Percentiles rank a stretch among this genome's conserved stretches.
Evolutionary conservation across 2,329 filamentous ascomycete genomes (phyloP).

Genomic region (Nannizziopsis barbatae): DNA sequence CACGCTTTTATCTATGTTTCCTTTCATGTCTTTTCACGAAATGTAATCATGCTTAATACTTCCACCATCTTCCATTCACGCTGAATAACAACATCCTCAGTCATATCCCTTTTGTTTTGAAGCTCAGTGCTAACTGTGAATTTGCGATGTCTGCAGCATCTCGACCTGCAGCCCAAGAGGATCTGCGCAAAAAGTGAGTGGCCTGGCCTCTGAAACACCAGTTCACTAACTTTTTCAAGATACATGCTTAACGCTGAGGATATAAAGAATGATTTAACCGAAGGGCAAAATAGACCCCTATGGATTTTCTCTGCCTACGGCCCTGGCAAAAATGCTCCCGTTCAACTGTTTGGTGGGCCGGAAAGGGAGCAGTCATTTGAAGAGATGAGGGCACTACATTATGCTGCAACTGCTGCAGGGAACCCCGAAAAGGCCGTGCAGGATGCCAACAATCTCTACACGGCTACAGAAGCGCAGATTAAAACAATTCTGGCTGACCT

Average conservation of each 20-base stretch:
- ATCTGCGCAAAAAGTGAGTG: constrained; percentile 6
- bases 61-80: too few relatives aligned
- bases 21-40: too few relatives aligned
- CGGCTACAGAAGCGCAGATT: constrained; percentile 59
- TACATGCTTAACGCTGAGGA: constrained; percentile 47
- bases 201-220: not conserved
- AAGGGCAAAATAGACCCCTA: constrained; percentile 54
- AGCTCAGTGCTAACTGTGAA: not conserved
- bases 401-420: constrained; percentile 52
- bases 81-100: too few relatives aligned
- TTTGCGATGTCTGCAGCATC: not conserved
- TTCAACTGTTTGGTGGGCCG: constrained; percentile 70
- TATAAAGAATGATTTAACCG: constrained; percentile 55
- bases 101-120: not conserved
- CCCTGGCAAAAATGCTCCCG: constrained; percentile 63
- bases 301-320: constrained; percentile 85
- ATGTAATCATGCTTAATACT: too few relatives aligned
- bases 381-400: constrained; percentile 65
- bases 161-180: not conserved
- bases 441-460: constrained; percentile 46
- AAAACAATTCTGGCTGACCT: constrained; percentile 57
- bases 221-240: constrained; percentile 21
- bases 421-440: constrained; percentile 46
- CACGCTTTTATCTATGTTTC: too few relatives aligned
- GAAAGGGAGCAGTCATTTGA: constrained; percentile 77